Base-by-base conservation (phyloP, 305 asterid genomes). In the Solanum hybrid region DNA sequence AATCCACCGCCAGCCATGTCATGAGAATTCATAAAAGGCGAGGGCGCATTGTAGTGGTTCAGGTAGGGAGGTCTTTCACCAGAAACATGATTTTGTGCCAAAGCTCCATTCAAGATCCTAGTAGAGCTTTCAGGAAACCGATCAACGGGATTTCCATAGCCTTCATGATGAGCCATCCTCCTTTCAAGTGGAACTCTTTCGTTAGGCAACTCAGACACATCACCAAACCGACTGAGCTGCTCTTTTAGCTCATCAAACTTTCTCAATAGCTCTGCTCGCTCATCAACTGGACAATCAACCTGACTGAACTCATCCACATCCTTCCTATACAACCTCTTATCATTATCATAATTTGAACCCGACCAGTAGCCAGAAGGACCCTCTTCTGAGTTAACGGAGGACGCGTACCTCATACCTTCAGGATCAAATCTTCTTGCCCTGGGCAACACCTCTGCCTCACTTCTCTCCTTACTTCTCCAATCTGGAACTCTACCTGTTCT, bases 191-290 rank as follows among this genome's bases (percentile, higher is more conserved):
- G 93, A 36, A 91, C 88, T 92, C 91, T 94, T 65, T 94, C 98
- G 79, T 94, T 94, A 13, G 96, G 95, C 90, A 90, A 94, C 85
- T 94, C 91, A 32, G 34, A 79, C 87, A 94, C 90, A 90, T 93
- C 93, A 34, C 95, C 95, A 1, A 98, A 93, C 45, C 91, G 95
- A 31, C 91, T 93, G 88, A 97, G 91, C 92, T 94, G 94, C 83
- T 91, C 95, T 90, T 91, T 94, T 76, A 95, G 92, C 93, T 95
- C 97, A 33, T 96, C 97, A 91, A 96, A 84, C 92, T 92, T 93
- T 89, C 93, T 93, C 94, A 97, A 91, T 26, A 94, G 95, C 92
- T 92, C 97, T 38, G 91, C 98, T 87, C 91, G 93, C 88, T 94
- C 95, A 37, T 96, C 95, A n/a, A 91, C 94, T 83, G 65, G 90